These are phyloP conservation scores for Cystobasidium pallidum DNA, from an alignment of 1,284 basidiomycete genomes.

Conservation along the genomic window DNA sequence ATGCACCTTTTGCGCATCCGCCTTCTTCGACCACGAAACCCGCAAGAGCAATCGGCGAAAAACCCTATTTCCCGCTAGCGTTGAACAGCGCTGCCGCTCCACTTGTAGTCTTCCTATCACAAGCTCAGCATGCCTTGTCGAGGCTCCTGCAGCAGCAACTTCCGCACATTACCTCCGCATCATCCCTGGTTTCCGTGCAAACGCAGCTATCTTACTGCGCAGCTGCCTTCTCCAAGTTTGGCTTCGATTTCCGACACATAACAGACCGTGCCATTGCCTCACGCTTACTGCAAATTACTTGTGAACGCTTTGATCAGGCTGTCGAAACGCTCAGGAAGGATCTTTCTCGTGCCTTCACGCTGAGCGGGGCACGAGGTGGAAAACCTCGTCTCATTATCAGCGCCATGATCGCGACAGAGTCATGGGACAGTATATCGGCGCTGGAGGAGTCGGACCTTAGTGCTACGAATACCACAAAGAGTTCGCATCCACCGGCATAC, in stretches of 20 bases:
- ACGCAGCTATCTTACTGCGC: conserved; percentile 91
- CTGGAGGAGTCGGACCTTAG: conserved; percentile 4
- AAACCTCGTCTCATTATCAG: conserved; percentile 25
- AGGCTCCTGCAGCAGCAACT: conserved; percentile 58
- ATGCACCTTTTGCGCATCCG: conserved; percentile 41
- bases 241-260: conserved; percentile 69
- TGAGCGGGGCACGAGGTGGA: conserved; percentile 26
- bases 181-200: conserved; percentile 76
- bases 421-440: conserved; percentile 18
- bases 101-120: conserved; percentile 63
- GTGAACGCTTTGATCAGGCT: conserved; percentile 51
- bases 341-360: conserved; percentile 21
- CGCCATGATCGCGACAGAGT: conserved; percentile 28
- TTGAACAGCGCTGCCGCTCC: conserved; percentile 59
- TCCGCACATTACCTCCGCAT: conserved; percentile 63
- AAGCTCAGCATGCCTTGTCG: conserved; percentile 64
- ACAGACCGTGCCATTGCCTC: conserved; percentile 64
- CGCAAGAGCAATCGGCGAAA: background rate
- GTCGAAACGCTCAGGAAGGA: conserved; percentile 48
- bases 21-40: conserved; percentile 25
- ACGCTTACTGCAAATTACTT: conserved; percentile 68
- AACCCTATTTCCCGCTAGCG: conserved; percentile 49
- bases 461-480: background rate
- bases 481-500: conserved; percentile 64
- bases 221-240: conserved; percentile 87